Evolutionary conservation across 1,139 yeast species (phyloP), one percentile per base, ranked within the genome.

Genomic region (Saccharomycopsis phalli): DNA sequence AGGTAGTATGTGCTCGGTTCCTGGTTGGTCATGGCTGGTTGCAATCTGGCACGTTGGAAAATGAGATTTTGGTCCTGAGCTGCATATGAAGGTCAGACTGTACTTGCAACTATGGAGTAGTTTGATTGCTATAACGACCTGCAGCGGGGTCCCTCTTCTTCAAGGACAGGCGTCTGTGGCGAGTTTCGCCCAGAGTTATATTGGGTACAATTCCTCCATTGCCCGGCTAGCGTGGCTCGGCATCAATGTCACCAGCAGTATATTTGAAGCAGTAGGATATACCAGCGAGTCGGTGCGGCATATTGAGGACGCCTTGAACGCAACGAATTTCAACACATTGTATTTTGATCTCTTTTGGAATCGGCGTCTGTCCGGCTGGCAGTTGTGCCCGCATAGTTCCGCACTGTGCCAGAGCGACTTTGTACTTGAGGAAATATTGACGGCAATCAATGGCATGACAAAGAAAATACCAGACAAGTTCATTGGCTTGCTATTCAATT

Each of bases 261-360:
- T 84, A 1, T 79, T 82, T 50, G 63, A 69, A 2, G 49, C 52
- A 1, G 49, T 57, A 11, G 84, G 83, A 0, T 81, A 81, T 50
- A 63, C 69, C 1, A 42, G 54, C 0, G 55, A 56, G 1, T 57
- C 80, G 0, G 48, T 80, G n/a, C 34, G 47, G 1, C 51, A 56
- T 3, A 49, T 81, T 2, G 41, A 50, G 4, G 50, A 57, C 4
- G 47, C 77, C 13, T 53, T 84, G 35, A 57, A 60, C 33, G 57
- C 61, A 2, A 19, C 13, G 5, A 38, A 41, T 19, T 63, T 71
- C 8, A 70, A 71, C 45, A 58, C 70, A 1, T 53, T 80, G 20
- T 61, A 69, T 45, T 42, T 86, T 10, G 93, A 86, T 53, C 51
- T 83, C 14, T 83, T 78, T 57, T 79, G 81, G 73, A 76, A 76